Percentiles rank a stretch among this genome's conserved stretches.
These are phyloP conservation scores for Hansenula lynferdii DNA, from an alignment of 1,139 yeast species.

Conservation along the genomic window DNA sequence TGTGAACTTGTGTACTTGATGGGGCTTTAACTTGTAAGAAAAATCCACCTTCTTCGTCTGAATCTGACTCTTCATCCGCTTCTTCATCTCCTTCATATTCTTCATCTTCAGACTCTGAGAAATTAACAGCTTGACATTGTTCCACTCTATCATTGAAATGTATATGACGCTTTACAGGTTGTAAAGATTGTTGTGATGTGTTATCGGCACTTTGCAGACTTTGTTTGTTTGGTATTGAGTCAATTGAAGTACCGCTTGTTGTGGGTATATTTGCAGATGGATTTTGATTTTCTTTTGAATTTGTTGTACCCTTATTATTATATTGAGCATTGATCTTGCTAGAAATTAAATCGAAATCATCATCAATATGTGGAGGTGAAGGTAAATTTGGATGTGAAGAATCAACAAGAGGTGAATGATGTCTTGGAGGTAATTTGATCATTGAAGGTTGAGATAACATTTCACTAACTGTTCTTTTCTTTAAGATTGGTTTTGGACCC, in stretches of 20 bases:
- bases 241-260: background rate
- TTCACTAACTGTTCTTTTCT: slow-evolving; percentile 76
- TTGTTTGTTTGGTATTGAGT: no score
- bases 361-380: slow-evolving; percentile 37
- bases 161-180: slow-evolving; percentile 51
- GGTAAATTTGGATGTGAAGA: slow-evolving; percentile 13
- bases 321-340: slow-evolving; percentile 55
- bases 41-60: slow-evolving; percentile 51
- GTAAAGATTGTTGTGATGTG: slow-evolving; percentile 20
- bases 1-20: slow-evolving; percentile 28
- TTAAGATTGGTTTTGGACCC: slow-evolving; percentile 66
- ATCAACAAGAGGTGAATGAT: slow-evolving; percentile 9
- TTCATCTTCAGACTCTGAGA: slow-evolving; percentile 31
- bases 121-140: slow-evolving; percentile 77
- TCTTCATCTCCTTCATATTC: slow-evolving; percentile 18
- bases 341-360: slow-evolving; percentile 54
- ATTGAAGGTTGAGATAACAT: slow-evolving; percentile 32
- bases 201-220: background rate
- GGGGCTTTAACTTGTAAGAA: slow-evolving; percentile 54
- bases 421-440: slow-evolving; percentile 11
- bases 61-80: slow-evolving; percentile 17
- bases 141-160: slow-evolving; percentile 92
- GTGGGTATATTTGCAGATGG: background rate
- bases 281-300: background rate
- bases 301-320: background rate